Evolutionary conservation across 2,329 filamentous ascomycete species (phyloP).

Genomic region (Sclerotinia minor): DNA sequence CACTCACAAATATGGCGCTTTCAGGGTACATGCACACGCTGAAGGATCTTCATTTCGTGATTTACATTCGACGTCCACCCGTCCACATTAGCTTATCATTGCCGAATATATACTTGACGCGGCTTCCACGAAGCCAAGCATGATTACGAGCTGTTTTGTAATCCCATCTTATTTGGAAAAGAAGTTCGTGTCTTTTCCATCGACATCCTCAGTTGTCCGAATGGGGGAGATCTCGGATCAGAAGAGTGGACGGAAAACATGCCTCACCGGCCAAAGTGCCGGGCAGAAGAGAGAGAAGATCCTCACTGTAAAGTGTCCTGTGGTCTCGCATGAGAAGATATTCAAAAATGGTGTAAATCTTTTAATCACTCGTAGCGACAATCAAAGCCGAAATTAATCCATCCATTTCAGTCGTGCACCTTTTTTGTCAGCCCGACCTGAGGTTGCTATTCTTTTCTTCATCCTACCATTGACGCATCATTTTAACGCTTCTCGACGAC

Average conservation of each 20-base stretch:
- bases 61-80: neutral
- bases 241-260: neutral
- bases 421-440: neutral
- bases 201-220: too few relatives aligned
- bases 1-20: neutral
- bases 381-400: neutral
- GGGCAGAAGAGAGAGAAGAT: neutral
- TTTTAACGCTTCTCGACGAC: neutral
- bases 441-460: neutral
- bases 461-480: neutral
- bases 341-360: neutral
- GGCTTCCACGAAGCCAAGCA: neutral
- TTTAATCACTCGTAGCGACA: neutral
- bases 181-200: too few relatives aligned
- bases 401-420: neutral
- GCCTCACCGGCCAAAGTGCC: too few relatives aligned
- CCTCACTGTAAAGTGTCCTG: neutral
- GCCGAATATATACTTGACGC: neutral
- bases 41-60: neutral
- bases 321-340: neutral
- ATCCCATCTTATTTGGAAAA: too few relatives aligned
- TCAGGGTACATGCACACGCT: neutral
- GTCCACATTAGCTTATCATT: neutral
- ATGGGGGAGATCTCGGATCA: neutral
- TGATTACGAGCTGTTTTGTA: neutral